Base-by-base conservation (phyloP, 2,329 filamentous ascomycete species). In the Neofusicoccum parvum region DNA sequence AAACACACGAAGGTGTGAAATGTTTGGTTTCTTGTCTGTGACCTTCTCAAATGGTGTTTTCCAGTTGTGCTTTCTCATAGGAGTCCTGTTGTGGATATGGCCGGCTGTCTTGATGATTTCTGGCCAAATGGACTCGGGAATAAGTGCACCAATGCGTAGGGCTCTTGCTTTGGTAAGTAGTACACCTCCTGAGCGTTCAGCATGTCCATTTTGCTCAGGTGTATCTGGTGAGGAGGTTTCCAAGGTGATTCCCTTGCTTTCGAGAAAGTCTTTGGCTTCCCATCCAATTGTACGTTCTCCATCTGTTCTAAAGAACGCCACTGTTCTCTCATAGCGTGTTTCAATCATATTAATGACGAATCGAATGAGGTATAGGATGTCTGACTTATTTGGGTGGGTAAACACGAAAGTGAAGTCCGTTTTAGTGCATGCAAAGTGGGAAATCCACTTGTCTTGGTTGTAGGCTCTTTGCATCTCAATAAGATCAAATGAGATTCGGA, bases 1-100 rank as follows among this genome's bases (percentile, higher is more conserved):
- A 46, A 43, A 59, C 5, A 45, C 15, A 27, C 43, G 37, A 14
- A 59, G 54, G 20, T 59, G 54, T 12, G 17, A 43, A 23, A 59
- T 36, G 20, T 59, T 34, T 45, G 17, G 54, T 43, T 59, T 59
- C 12, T 34, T 59, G 23, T 36, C 17, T 7, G 54, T 59, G 32
- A 59, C 37, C 14, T 23, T 11, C 27, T 59, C 14, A n/a, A 43
- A 59, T 32, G 54, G 54, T n/a, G 37, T 59, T 59, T 59, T 59
- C 54, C 17, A 59, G 37, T 59, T 27, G 34, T 43, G 54, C 17
- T 34, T 23, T 7, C 11, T 20, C 15, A n/a, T 9, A 3, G 37
- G 36, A 7, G 54, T 59, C 5, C 54, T 7, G 20, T 59, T 45
- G 27, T 43, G 14, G 7, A 59, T 23, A 59, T 45, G 15, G n/a